Evolutionary conservation across 306 rosid species (phyloP), one percentile per base, ranked within the genome.

Genomic region (Ochetophila trinervis): DNA sequence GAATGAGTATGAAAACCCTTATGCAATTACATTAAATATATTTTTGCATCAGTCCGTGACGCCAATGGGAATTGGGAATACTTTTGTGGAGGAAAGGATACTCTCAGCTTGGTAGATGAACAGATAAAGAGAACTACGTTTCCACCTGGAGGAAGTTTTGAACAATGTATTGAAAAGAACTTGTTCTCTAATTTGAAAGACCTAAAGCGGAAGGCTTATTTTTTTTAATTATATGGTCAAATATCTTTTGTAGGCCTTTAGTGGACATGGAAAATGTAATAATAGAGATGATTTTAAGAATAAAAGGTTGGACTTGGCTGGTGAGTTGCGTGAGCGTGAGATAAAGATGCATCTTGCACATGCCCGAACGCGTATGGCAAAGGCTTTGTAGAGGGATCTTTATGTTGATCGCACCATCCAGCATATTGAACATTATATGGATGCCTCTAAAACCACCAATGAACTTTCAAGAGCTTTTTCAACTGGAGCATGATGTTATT

Each of bases 401-500:
- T 83, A 86, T 36, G 95, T 86, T 53, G 97, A 90, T 27, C 85
- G 86, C 24, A 76, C 60, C 0, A 79, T 94, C 30, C 90, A 82
- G 1, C 90, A 80, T 3, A 74, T 88, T 70, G 99, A 94, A 63
- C 82, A 84, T 72, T 94, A 94, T 76, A 78, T 94, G 9, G 99
- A 94, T 65, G 95, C 99, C 47, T 87, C 99, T 48, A 86, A 90
- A 61, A 86, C 90, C 49, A 86, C 99, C 48, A 94, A 88, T 65
- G 99, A 96, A 76, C 87, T 94, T 50, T 85, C 92, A 52, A 74
- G 99, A 71, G 99, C 99, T 62, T 94, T 94, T 76, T 94, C 99
- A 35, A 94, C 97, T 11, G 97, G 99, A 56, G 96, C 97, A 14
- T 94, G 99, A 97, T 70, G 88, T n/a, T 97, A 94, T 80, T n/a